These are phyloP conservation scores for Cyberlindnera samutprakarnensis DNA, from an alignment of 805 yeast species.

Conservation along the genomic window DNA sequence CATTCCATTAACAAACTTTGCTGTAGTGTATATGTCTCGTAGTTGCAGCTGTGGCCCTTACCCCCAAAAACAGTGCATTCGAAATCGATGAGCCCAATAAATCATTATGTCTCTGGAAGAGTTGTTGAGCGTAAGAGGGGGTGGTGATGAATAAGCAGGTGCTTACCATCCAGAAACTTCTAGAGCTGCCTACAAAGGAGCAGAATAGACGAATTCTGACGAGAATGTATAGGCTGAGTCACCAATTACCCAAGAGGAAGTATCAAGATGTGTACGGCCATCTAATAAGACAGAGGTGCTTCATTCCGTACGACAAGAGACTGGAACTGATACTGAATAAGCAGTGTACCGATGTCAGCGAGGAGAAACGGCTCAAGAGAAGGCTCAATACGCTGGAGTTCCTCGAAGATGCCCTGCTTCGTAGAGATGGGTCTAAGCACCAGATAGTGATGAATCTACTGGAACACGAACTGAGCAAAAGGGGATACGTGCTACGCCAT, in stretches of 20 bases:
- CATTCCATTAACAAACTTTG: too few relatives aligned
- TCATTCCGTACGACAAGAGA: background rate
- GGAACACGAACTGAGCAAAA: slow-evolving; percentile 8
- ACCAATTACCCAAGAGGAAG: slow-evolving; percentile 1
- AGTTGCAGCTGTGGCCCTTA: too few relatives aligned
- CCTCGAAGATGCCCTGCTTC: background rate
- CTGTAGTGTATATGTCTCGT: too few relatives aligned
- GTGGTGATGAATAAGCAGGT: too few relatives aligned
- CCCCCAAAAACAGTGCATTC: too few relatives aligned
- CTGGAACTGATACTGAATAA: background rate
- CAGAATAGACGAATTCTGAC: too few relatives aligned
- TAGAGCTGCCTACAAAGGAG: too few relatives aligned
- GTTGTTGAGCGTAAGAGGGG: too few relatives aligned
- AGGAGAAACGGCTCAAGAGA: background rate
- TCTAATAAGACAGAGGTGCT: background rate
- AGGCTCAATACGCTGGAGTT: background rate
- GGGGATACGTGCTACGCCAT: too few relatives aligned
- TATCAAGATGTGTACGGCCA: background rate
- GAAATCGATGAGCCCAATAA: too few relatives aligned
- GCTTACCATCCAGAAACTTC: too few relatives aligned
- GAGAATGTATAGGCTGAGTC: background rate
- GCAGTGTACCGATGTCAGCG: background rate
- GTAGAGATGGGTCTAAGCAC: slow-evolving; percentile 1
- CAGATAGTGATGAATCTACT: slow-evolving; percentile 8
- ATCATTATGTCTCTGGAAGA: too few relatives aligned